Evolutionary conservation across 2,329 filamentous ascomycete species (phyloP).

Genomic region (Fusarium anthophilum): DNA sequence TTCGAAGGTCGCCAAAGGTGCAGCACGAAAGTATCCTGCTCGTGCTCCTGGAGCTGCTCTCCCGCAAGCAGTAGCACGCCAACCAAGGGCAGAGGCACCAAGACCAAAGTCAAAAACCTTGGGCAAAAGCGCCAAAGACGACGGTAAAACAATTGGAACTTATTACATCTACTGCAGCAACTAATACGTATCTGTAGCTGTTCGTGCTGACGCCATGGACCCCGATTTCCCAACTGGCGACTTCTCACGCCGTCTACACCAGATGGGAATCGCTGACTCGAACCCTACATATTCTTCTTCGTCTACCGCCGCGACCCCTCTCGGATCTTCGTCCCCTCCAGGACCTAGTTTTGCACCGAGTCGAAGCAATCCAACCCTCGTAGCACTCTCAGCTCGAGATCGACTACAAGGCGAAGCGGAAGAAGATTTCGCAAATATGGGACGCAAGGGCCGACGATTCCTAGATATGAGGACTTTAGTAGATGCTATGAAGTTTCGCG

Average conservation of each 20-base stretch:
- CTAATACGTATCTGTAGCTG: slow-evolving; percentile 45
- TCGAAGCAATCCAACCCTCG: slow-evolving; percentile 56
- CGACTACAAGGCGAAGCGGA: slow-evolving; percentile 55
- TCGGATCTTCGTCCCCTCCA: slow-evolving; percentile 30
- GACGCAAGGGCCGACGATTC: slow-evolving; percentile 54
- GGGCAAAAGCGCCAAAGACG: slow-evolving; percentile 26
- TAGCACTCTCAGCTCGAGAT: slow-evolving; percentile 59
- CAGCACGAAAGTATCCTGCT: slow-evolving; percentile 56
- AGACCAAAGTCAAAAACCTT: slow-evolving; percentile 19
- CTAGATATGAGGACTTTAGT: slow-evolving; percentile 59
- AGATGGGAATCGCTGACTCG: slow-evolving; percentile 65
- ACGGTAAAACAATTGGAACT: slow-evolving; percentile 23
- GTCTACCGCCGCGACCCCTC: slow-evolving; percentile 52
- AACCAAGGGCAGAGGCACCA: slow-evolving; percentile 17
- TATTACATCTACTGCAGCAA: not conserved
- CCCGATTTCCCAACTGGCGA: slow-evolving; percentile 54
- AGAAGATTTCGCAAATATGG: slow-evolving; percentile 54
- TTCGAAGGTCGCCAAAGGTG: slow-evolving; percentile 55
- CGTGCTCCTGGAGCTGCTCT: slow-evolving; percentile 45
- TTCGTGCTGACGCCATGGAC: slow-evolving; percentile 52
- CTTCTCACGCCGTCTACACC: slow-evolving; percentile 61
- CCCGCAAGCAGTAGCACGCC: slow-evolving; percentile 29
- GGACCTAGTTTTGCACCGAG: slow-evolving; percentile 45
- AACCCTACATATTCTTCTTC: slow-evolving; percentile 64
- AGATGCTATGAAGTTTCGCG: slow-evolving; percentile 57